Evolutionary conservation across 257 asterid genomes (phyloP).

Genomic region (Linderniella brevidens): DNA sequence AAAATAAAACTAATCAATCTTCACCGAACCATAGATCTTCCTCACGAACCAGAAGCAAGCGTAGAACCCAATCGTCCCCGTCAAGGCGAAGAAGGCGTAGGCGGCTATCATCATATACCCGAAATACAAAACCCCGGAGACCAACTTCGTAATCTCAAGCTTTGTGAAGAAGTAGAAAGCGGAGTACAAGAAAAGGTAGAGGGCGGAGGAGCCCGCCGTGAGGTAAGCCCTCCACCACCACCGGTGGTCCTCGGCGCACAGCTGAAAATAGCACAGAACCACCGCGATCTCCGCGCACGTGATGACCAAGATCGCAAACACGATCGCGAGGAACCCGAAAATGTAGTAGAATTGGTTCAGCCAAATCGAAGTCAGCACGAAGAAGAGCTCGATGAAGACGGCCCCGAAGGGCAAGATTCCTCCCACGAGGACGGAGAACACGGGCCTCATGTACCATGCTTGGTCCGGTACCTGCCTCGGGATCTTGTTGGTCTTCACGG

Average conservation of each 20-base stretch:
- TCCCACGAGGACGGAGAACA: slow-evolving; percentile 62
- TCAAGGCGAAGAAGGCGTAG: slow-evolving; percentile 70
- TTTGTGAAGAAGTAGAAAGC: slow-evolving; percentile 85
- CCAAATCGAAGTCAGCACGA: slow-evolving; percentile 87
- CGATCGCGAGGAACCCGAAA: slow-evolving; percentile 83
- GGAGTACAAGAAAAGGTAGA: slow-evolving; percentile 76
- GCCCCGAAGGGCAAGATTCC: slow-evolving; percentile 93
- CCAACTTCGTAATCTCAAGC: slow-evolving; percentile 68
- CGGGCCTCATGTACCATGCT: slow-evolving; percentile 87
- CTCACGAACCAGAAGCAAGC: slow-evolving; percentile 91
- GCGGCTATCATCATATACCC: slow-evolving; percentile 84
- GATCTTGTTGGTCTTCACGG: slow-evolving; percentile 30
- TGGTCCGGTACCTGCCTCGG: slow-evolving; percentile 53
- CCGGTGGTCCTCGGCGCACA: slow-evolving; percentile 77
- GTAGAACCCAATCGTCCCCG: slow-evolving; percentile 78
- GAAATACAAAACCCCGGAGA: slow-evolving; percentile 71
- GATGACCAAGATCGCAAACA: slow-evolving; percentile 56
- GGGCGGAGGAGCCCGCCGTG: slow-evolving; percentile 78
- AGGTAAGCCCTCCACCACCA: slow-evolving; percentile 99
- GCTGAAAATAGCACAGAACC: slow-evolving; percentile 87
- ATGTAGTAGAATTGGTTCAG: slow-evolving; percentile 85
- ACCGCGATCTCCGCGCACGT: slow-evolving; percentile 75
- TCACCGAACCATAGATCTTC: slow-evolving; percentile 76
- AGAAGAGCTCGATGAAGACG: slow-evolving; percentile 78
- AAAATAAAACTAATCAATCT: slow-evolving; percentile 33